Conservation (phyloP, 352 stramenopile genomes). For the Globisporangium recalcitrans region DNA sequence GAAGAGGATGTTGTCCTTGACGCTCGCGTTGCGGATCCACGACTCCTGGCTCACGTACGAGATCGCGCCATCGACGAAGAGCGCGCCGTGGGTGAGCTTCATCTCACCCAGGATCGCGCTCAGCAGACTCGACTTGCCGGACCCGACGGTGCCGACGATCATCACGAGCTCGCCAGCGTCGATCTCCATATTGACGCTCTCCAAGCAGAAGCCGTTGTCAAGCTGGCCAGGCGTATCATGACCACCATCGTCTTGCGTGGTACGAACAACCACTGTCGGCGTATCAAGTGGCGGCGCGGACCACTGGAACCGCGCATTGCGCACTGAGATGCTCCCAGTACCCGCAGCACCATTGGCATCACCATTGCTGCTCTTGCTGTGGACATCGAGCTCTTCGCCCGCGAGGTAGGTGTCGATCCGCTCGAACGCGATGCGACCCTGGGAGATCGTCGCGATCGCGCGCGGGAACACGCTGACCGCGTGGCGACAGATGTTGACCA, state of each 20-base stretch:
- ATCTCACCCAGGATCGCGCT: conserved; percentile 51
- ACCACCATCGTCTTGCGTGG: not conserved
- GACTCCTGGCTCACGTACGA: conserved; percentile 88
- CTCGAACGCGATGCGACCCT: conserved; percentile 21
- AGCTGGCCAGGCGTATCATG: not conserved
- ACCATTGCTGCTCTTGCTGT: not conserved
- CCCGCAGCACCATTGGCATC: not conserved
- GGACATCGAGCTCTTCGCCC: conserved; percentile 21
- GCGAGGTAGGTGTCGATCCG: conserved; percentile 26
- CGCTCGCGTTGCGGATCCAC: conserved; percentile 89
- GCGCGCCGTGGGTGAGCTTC: conserved; percentile 17
- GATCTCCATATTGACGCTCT: conserved; percentile 52
- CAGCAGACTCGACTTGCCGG: conserved; percentile 53
- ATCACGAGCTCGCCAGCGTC: conserved; percentile 47
- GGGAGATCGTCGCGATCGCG: conserved; percentile 23
- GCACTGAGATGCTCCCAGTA: not conserved
- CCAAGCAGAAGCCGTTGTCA: conserved; percentile 17
- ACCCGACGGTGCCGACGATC: conserved; percentile 46
- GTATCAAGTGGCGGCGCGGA: not conserved
- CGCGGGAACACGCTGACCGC: conserved; percentile 25
- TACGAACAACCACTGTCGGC: not conserved
- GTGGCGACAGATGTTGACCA: conserved; percentile 31
- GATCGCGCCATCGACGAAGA: conserved; percentile 25
- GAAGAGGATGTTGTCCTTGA: conserved; percentile 92
- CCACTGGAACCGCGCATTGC: conserved; percentile 3